Evolutionary conservation across 2,329 filamentous ascomycete species (phyloP).

Genomic region (Colletotrichum liriopes): DNA sequence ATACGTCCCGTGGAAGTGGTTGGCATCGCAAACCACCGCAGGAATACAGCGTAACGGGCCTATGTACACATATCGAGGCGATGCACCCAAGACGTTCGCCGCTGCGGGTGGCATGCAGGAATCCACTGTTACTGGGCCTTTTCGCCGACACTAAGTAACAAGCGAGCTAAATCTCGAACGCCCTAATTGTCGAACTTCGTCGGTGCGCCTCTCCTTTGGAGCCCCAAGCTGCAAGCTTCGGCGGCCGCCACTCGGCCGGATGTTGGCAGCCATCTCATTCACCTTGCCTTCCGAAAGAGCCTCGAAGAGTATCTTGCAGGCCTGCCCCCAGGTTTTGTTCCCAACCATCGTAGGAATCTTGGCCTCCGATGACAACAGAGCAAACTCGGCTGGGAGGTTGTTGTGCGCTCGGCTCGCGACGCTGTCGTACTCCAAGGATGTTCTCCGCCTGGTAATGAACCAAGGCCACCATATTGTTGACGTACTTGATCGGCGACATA

Average conservation of each 20-base stretch:
- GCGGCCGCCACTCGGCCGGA: constrained; percentile 14
- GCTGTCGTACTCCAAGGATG: constrained; percentile 43
- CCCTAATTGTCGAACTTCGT: constrained; percentile 40
- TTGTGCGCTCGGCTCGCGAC: constrained; percentile 48
- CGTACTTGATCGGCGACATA: constrained; percentile 45
- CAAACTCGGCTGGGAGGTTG: constrained; percentile 43
- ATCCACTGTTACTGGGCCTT: constrained; percentile 18
- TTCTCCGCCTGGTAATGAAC: constrained; percentile 47
- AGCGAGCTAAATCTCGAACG: constrained; percentile 38
- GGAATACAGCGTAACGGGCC: constrained; percentile 23
- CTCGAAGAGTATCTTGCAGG: background rate
- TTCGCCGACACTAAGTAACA: constrained; percentile 6
- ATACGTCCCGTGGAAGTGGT: background rate
- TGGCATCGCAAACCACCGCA: constrained; percentile 14
- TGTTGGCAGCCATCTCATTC: background rate
- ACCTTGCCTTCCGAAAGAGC: background rate
- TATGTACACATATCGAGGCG: constrained; percentile 15
- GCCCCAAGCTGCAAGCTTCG: constrained; percentile 38
- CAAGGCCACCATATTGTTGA: constrained; percentile 50
- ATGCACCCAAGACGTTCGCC: background rate
- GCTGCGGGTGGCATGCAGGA: constrained; percentile 14
- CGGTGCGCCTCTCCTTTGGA: constrained; percentile 44
- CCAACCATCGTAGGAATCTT: constrained; percentile 47
- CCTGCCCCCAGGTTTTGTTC: background rate
- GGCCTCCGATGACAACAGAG: constrained; percentile 43